Evolutionary conservation across 306 rosid species (phyloP), one percentile per base, ranked within the genome.

Genomic region (Lagenaria siceraria): DNA sequence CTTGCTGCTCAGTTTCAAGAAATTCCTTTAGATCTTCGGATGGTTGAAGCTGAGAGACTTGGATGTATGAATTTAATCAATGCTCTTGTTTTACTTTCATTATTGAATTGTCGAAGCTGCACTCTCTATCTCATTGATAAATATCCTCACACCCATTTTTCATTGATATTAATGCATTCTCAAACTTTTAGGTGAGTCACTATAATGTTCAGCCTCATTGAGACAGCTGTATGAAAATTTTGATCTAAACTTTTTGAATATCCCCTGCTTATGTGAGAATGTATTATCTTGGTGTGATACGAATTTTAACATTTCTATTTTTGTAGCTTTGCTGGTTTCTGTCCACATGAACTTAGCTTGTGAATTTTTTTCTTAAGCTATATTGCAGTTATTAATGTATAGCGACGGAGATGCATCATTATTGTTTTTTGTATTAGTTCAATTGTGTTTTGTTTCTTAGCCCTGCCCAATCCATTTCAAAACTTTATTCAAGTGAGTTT

Each of bases 1-100:
- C 91, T 95, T 49, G 99, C 98, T 72, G 97, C 99, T 3, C 99
- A 96, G 82, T 96, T 96, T 85, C 99, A 92, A 84, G 97, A 96
- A 82, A 83, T 96, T 81, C 97, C 97, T 60, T 82, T 92, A 52
- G 98, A 96, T 87, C 96, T 88, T 80, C 92, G 92, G 18, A 90
- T 96, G 99, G 79, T 89, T 60, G 99, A 96, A 84, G 98, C 99
- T 76, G 98, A 90, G 85, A 84, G 86, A 77, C 81, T 96, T 87
- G 99, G 98, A 86, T 96, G 99, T 88, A 86, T 35, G 88, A 7
- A 21, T 59, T 70, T 52, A 11, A 36, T 69, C 59, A 12, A 55
- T 33, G n/a, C 53, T 31, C 14, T 38, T 74, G 35, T 68, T 42
- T 68, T 68, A 21, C 4, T 10, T 13, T 62, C 15, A 12, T 38